Percentiles rank a stretch among this genome's conserved stretches.
Evolutionary conservation across 139 green algal species (phyloP).

Genomic region (Chlorella sp.): DNA sequence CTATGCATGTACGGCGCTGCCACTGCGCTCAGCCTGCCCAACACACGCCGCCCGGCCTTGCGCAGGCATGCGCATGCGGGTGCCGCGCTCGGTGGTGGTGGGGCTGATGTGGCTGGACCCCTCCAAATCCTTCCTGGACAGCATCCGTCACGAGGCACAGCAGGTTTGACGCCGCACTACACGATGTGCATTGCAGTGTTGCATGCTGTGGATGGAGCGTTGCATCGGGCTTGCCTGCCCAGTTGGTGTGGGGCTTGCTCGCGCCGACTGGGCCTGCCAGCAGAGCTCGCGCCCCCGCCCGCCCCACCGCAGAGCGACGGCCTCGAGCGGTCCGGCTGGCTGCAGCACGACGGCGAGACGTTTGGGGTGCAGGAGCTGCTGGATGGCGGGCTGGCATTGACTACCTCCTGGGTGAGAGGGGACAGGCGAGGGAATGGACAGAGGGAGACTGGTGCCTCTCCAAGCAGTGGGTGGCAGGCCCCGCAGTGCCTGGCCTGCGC

Average conservation of each 20-base stretch:
- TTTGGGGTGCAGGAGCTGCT: conserved; percentile 79
- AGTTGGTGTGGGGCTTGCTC: too few relatives aligned
- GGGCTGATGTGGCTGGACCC: conserved; percentile 89
- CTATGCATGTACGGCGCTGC: neutral
- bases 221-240: neutral
- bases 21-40: neutral
- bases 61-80: conserved; percentile 72
- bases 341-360: conserved; percentile 77
- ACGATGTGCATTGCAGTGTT: too few relatives aligned
- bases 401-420: conserved; percentile 30
- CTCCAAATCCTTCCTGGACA: conserved; percentile 7
- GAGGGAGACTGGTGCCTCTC: too few relatives aligned
- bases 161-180: too few relatives aligned
- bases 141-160: conserved; percentile 69
- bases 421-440: neutral
- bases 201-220: conserved; percentile 43
- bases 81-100: conserved; percentile 62
- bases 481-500: too few relatives aligned
- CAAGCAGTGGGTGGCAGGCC: too few relatives aligned
- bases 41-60: neutral
- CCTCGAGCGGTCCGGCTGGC: conserved; percentile 76
- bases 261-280: too few relatives aligned
- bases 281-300: too few relatives aligned
- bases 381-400: conserved; percentile 69
- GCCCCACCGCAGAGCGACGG: too few relatives aligned